phyloP scores from a whole-genome alignment of 805 yeast genomes.

The Saturnispora bothae region DNA sequence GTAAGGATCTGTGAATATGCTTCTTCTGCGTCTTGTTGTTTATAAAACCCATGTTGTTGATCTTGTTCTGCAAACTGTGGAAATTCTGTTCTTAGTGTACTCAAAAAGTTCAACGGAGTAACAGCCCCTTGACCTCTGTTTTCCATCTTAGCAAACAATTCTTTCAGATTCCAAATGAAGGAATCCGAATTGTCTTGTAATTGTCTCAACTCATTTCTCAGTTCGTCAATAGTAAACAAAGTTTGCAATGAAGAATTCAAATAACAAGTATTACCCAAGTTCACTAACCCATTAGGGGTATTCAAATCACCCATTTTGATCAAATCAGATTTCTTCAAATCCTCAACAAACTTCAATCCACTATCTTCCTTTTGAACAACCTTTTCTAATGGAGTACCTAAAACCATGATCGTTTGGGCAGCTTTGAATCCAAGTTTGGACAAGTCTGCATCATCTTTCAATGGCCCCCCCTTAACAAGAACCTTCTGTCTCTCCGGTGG shows the following conservation, averaged over 20 bases:
- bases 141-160: slow-evolving; percentile 35
- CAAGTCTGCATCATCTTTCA: slow-evolving; percentile 54
- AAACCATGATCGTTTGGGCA: slow-evolving; percentile 68
- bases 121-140: slow-evolving; percentile 30
- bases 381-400: slow-evolving; percentile 79
- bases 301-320: slow-evolving; percentile 15
- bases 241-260: slow-evolving; percentile 62
- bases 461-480: slow-evolving; percentile 79
- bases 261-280: slow-evolving; percentile 72
- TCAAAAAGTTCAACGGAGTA: slow-evolving; percentile 59
- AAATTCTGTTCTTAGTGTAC: slow-evolving; percentile 51
- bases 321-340: slow-evolving; percentile 28
- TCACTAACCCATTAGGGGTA: slow-evolving; percentile 57
- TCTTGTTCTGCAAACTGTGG: slow-evolving; percentile 89
- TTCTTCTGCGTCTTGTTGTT: slow-evolving; percentile 98
- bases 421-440: slow-evolving; percentile 45
- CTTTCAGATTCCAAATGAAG: slow-evolving; percentile 29
- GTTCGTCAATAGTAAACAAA: slow-evolving; percentile 35
- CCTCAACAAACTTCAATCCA: slow-evolving; percentile 62
- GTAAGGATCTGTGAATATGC: slow-evolving; percentile 74
- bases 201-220: slow-evolving; percentile 24
- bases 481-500: slow-evolving; percentile 89
- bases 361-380: slow-evolving; percentile 27
- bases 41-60: slow-evolving; percentile 50
- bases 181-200: slow-evolving; percentile 16